Percentiles rank a stretch among this genome's conserved stretches.
Evolutionary conservation across 495 filamentous ascomycete species (phyloP).

Genomic region (Emericellopsis terricola): DNA sequence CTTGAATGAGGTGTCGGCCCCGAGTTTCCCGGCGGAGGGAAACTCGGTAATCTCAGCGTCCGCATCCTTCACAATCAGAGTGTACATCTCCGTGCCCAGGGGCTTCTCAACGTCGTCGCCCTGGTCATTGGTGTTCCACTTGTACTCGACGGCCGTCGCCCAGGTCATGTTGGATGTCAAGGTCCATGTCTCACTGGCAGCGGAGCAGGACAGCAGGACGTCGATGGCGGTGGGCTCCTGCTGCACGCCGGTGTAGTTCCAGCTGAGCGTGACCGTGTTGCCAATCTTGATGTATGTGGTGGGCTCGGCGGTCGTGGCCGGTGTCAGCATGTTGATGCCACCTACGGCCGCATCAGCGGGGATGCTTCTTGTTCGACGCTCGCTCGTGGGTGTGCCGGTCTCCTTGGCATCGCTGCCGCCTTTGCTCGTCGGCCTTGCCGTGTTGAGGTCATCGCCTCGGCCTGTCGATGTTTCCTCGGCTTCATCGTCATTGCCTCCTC

Average conservation of each 20-base stretch:
- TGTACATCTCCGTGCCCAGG: constrained; percentile 61
- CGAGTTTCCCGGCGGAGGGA: constrained; percentile 55
- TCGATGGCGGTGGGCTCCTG: constrained; percentile 65
- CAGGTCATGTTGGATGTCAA: constrained; percentile 36
- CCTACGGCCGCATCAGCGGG: constrained; percentile 48
- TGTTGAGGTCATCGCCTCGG: background rate
- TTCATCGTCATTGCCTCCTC: background rate
- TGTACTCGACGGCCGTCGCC: constrained; percentile 19
- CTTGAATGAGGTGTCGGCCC: constrained; percentile 36
- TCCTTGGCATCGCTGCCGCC: background rate
- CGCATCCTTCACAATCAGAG: constrained; percentile 67
- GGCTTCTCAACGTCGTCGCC: constrained; percentile 34
- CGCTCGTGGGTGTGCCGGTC: constrained; percentile 8
- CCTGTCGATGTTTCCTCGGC: background rate
- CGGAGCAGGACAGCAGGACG: constrained; percentile 60
- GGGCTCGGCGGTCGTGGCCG: constrained; percentile 30
- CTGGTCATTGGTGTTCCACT: constrained; percentile 70
- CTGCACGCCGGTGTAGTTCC: constrained; percentile 87
- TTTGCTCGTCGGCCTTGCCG: background rate
- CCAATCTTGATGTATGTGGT: constrained; percentile 77
- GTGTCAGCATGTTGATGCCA: constrained; percentile 67
- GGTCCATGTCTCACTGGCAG: constrained; percentile 23
- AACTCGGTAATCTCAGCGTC: constrained; percentile 39
- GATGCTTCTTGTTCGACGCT: constrained; percentile 30
- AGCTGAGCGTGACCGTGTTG: constrained; percentile 67